A percentile compares a stretch with the other conserved stretches of the same genome.
These are phyloP conservation scores for Fusarium liriodendri DNA, from an alignment of 2,329 filamentous ascomycete genomes.

Conservation along the genomic window DNA sequence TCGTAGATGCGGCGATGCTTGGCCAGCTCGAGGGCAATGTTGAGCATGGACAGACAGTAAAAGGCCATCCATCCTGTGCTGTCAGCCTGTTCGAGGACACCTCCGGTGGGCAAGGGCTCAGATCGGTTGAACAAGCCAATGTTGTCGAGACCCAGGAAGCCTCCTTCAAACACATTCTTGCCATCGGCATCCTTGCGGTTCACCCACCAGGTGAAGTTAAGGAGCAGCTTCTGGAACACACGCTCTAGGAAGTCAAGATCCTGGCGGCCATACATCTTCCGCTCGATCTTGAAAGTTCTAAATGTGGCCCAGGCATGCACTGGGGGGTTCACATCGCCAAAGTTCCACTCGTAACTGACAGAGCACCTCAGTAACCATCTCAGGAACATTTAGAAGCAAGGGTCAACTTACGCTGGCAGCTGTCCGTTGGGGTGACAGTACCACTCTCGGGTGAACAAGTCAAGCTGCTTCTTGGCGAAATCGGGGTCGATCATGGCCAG, in stretches of 20 bases:
- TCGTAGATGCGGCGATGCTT: slow-evolving; percentile 97
- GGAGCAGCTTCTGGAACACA: slow-evolving; percentile 93
- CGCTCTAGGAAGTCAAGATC: slow-evolving; percentile 96
- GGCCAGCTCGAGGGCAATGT: slow-evolving; percentile 93
- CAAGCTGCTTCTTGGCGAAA: slow-evolving; percentile 97
- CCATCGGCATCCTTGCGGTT: slow-evolving; percentile 95
- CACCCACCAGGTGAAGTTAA: slow-evolving; percentile 99
- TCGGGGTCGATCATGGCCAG: slow-evolving; percentile 97
- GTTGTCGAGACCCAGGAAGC: slow-evolving; percentile 95
- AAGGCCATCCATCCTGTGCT: slow-evolving; percentile 99
- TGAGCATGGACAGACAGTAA: slow-evolving; percentile 95
- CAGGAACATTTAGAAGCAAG: background rate
- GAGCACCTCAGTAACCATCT: slow-evolving; percentile 19
- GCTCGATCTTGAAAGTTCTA: slow-evolving; percentile 96
- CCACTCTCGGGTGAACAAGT: slow-evolving; percentile 96
- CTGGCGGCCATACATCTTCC: slow-evolving; percentile 94
- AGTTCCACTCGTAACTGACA: slow-evolving; percentile 88
- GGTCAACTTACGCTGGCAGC: slow-evolving; percentile 76
- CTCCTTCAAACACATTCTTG: slow-evolving; percentile 97
- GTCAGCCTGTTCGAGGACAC: slow-evolving; percentile 94
- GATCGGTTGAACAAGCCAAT: slow-evolving; percentile 98
- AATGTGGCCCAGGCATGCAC: slow-evolving; percentile 98
- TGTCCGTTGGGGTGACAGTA: slow-evolving; percentile 99
- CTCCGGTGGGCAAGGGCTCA: slow-evolving; percentile 92
- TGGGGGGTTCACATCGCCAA: slow-evolving; percentile 95